phyloP scores from a whole-genome alignment of 2,329 filamentous ascomycete genomes.

The Verticillium klebahnii region DNA sequence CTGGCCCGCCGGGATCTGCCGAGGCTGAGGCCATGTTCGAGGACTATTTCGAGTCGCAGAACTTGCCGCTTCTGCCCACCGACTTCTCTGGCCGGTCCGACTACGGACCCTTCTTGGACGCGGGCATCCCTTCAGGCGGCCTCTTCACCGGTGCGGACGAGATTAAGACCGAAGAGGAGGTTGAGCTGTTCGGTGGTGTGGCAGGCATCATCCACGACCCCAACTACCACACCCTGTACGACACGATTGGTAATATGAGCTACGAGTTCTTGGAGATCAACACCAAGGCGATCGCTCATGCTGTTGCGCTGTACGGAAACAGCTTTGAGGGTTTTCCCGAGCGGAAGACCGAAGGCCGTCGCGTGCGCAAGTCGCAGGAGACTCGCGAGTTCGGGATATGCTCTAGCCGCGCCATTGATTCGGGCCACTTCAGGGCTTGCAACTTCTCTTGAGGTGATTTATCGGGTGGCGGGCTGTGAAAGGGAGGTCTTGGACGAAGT shows the following conservation, averaged over 20 bases:
- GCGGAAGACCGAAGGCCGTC: not conserved
- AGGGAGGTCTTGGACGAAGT: not conserved
- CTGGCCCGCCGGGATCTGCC: conserved; percentile 47
- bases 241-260: conserved; percentile 50
- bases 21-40: conserved; percentile 46
- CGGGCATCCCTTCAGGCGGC: conserved; percentile 51
- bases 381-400: not conserved
- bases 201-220: conserved; percentile 48
- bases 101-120: conserved; percentile 53
- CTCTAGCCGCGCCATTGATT: not conserved
- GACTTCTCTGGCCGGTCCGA: conserved; percentile 54
- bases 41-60: conserved; percentile 37
- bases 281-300: conserved; percentile 49
- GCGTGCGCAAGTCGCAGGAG: not conserved
- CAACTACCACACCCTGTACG: conserved; percentile 51
- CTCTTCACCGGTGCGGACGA: conserved; percentile 57
- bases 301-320: conserved; percentile 43
- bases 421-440: not conserved
- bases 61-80: conserved; percentile 39
- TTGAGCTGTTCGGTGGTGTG: conserved; percentile 46
- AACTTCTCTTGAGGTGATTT: not conserved
- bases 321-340: conserved; percentile 1
- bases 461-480: not conserved
- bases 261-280: conserved; percentile 49
- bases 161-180: conserved; percentile 51